Percentiles rank a stretch among this genome's conserved stretches.
These are phyloP conservation scores for Paraphaeosphaeria minitans DNA, from an alignment of 2,329 filamentous ascomycete genomes.

Conservation along the genomic window DNA sequence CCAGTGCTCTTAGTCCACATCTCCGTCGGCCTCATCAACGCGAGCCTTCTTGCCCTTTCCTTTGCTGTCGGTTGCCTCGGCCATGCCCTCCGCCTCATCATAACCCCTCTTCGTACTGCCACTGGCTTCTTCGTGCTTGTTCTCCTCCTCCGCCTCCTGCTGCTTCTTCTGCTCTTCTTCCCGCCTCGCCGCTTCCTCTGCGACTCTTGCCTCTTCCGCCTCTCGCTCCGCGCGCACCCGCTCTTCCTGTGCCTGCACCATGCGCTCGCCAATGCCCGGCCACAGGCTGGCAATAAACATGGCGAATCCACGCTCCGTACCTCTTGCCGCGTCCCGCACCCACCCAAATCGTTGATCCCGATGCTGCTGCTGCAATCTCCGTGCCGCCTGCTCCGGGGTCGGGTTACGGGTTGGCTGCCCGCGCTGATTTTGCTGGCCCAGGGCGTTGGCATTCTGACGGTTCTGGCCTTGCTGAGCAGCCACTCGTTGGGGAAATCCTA, in stretches of 20 bases:
- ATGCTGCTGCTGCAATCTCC: slow-evolving; percentile 47
- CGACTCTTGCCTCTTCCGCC: slow-evolving; percentile 28
- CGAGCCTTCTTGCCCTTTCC: slow-evolving; percentile 7
- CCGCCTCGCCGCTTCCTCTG: slow-evolving; percentile 20
- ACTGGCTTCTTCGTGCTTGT: not conserved
- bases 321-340: slow-evolving; percentile 47
- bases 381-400: slow-evolving; percentile 51
- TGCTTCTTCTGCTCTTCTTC: slow-evolving; percentile 21
- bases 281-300: slow-evolving; percentile 67
- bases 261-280: slow-evolving; percentile 66
- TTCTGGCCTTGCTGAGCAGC: slow-evolving; percentile 8
- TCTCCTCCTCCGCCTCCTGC: slow-evolving; percentile 12
- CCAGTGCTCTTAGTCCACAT: not conserved
- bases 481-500: slow-evolving; percentile 17
- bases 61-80: not conserved
- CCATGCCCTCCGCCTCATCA: not conserved
- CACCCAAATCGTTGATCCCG: slow-evolving; percentile 35
- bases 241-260: slow-evolving; percentile 62
- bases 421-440: slow-evolving; percentile 11
- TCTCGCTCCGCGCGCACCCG: slow-evolving; percentile 42
- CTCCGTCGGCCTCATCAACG: not conserved
- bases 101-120: not conserved
- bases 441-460: not conserved
- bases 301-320: slow-evolving; percentile 61
- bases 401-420: slow-evolving; percentile 22